Evolutionary conservation across 805 yeast genomes (phyloP).

Genomic region (Saturnispora gosingensis): DNA sequence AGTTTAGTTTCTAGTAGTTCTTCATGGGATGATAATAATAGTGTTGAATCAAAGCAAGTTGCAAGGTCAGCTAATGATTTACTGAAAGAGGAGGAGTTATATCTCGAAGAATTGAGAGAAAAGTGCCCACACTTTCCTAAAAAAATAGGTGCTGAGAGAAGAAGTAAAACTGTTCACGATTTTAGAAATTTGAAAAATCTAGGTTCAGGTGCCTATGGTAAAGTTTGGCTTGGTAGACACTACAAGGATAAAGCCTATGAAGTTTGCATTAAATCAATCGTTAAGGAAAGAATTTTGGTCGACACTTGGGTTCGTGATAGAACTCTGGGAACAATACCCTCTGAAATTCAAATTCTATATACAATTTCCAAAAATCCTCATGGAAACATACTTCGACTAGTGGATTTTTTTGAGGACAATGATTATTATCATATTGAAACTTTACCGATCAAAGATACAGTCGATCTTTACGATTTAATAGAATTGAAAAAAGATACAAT

Average conservation of each 20-base stretch:
- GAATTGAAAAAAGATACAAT: constrained; percentile 68
- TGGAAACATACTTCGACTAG: constrained; percentile 73
- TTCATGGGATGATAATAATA: constrained; percentile 6
- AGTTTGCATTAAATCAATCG: constrained; percentile 80
- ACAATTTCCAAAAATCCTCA: constrained; percentile 71
- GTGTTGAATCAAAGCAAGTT: not conserved
- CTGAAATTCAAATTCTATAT: constrained; percentile 92
- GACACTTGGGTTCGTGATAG: constrained; percentile 98
- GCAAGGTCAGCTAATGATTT: constrained; percentile 3
- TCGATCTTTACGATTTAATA: constrained; percentile 86
- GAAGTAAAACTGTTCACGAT: constrained; percentile 64
- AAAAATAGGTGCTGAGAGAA: constrained; percentile 54
- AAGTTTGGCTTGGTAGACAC: constrained; percentile 73
- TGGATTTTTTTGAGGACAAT: constrained; percentile 90
- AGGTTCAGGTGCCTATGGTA: constrained; percentile 98
- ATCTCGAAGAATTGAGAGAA: constrained; percentile 25
- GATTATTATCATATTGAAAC: constrained; percentile 86
- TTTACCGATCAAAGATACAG: constrained; percentile 43
- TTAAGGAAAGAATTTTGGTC: constrained; percentile 85
- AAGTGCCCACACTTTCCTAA: constrained; percentile 35
- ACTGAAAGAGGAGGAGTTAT: constrained; percentile 12
- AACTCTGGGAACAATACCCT: constrained; percentile 83
- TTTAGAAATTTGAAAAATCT: constrained; percentile 63
- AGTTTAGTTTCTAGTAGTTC: constrained; percentile 1
- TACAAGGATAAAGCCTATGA: constrained; percentile 51